Evolutionary conservation across 352 stramenopile genomes (phyloP), one percentile per base, ranked within the genome.

Genomic region (Phytopythium montanum): DNA sequence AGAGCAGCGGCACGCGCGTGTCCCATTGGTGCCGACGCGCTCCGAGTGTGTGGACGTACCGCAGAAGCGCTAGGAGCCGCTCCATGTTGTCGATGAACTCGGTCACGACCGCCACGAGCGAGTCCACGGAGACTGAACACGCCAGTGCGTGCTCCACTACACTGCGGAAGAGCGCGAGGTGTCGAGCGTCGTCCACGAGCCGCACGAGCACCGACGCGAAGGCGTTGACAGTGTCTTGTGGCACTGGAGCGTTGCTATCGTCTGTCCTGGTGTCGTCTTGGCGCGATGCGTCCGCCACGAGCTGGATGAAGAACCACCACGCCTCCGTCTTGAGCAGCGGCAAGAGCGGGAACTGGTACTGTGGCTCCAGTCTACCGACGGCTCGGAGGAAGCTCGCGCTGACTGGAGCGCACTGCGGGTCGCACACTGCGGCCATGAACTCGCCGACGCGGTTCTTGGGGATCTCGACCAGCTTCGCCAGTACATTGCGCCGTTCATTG

Each of bases 271-370:
- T 39, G 10, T 38, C n/a, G 14, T 19, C 6, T 29, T 36, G 1
- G 36, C 41, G 18, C 26, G 45, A 16, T 5, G 68, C 53, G 1
- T 61, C 61, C 3, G 56, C 54, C 41, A 90, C 72, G 4, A 83
- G 58, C 54, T 68, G 65, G 18, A 88, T 41, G 14, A 90, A 82
- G 5, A 75, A 69, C 81, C 81, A 90, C 23, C 80, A 73, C 0
- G 45, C 50, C 23, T 72, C 59, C 9, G 56, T 65, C 50, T 69
- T 48, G 45, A 87, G 56, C 34, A 87, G 51, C 9, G 61, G 38
- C 28, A 88, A 69, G 18, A 90, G 67, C 7, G 64, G 56, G 0
- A 39, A 21, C 38, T 87, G 76, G 55, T 76, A 84, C 48, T 60
- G 61, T 2, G 65, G 23, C 34, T 81, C 65, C 19, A 88, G 49